Conservation (phyloP, 2,329 filamentous ascomycete species). For the Penicillium vulpinum region DNA sequence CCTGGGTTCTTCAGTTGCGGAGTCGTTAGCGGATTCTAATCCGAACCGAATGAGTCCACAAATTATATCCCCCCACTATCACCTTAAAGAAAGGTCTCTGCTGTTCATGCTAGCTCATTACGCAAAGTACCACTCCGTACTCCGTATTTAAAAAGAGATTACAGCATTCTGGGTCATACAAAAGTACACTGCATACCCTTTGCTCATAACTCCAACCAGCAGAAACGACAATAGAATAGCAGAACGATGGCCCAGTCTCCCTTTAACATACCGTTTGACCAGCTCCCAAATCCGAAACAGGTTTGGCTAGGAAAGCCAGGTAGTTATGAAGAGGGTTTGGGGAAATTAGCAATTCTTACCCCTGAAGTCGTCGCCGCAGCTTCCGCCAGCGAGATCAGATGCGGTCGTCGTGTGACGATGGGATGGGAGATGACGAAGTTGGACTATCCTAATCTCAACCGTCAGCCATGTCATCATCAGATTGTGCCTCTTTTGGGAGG, state of each 20-base stretch:
- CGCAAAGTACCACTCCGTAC: background rate
- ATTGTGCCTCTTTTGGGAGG: conserved; percentile 52
- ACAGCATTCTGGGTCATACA: background rate
- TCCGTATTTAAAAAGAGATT: background rate
- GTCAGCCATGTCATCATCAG: conserved; percentile 53
- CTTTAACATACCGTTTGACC: conserved; percentile 43
- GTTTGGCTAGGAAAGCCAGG: conserved; percentile 51
- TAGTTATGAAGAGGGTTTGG: conserved; percentile 54
- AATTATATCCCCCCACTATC: background rate
- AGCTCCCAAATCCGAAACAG: conserved; percentile 50
- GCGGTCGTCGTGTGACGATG: conserved; percentile 54
- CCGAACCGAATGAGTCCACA: background rate
- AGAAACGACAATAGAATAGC: background rate
- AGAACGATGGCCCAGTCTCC: conserved; percentile 16
- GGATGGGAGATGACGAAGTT: conserved; percentile 59
- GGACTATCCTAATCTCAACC: conserved; percentile 56
- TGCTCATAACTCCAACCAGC: background rate
- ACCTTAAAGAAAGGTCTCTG: background rate
- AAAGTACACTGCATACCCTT: background rate
- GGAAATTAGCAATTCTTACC: conserved; percentile 54
- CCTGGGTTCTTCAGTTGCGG: background rate
- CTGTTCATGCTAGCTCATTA: background rate
- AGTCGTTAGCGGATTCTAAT: background rate
- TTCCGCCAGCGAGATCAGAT: conserved; percentile 53
- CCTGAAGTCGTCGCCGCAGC: conserved; percentile 53